phyloP scores from a whole-genome alignment of 306 rosid genomes.

The Luffa aegyptiaca region DNA sequence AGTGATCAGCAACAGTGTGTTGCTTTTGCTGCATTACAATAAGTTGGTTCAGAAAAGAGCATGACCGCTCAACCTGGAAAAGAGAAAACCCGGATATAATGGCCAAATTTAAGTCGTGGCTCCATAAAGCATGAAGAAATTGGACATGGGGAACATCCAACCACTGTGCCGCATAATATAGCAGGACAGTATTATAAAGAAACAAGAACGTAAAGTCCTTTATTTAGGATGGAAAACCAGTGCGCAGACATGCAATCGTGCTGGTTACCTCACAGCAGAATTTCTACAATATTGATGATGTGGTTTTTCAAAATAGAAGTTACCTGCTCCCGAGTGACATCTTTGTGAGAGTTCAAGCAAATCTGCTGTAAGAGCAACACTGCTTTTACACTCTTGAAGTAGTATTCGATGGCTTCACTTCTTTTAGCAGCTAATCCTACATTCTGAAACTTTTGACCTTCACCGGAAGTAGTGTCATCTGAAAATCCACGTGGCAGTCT shows the following conservation, averaged over 20 bases:
- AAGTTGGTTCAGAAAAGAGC: constrained; percentile 64
- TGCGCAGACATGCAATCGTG: not conserved
- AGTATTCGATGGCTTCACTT: constrained; percentile 48
- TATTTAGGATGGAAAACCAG: not conserved
- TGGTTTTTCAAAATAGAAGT: not conserved
- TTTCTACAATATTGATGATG: not conserved
- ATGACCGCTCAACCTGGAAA: constrained; percentile 52
- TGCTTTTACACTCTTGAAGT: constrained; percentile 63
- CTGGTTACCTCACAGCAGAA: not conserved
- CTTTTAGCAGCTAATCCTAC: constrained; percentile 36
- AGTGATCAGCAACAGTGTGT: constrained; percentile 42
- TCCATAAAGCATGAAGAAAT: not conserved
- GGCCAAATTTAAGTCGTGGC: not conserved
- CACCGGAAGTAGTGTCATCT: constrained; percentile 16
- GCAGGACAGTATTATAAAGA: not conserved
- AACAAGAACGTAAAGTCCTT: not conserved
- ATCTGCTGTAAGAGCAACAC: constrained; percentile 54
- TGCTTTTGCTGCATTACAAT: constrained; percentile 61
- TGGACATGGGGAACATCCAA: not conserved
- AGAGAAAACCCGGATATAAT: constrained; percentile 1
- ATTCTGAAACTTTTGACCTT: constrained; percentile 11
- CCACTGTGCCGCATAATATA: not conserved
- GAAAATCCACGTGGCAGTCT: constrained; percentile 24
- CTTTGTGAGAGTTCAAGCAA: constrained; percentile 57
- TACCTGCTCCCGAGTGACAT: constrained; percentile 66